These are phyloP conservation scores for Leccinum uliginosum DNA, from an alignment of 768 basidiomycete genomes.

Conservation along the genomic window DNA sequence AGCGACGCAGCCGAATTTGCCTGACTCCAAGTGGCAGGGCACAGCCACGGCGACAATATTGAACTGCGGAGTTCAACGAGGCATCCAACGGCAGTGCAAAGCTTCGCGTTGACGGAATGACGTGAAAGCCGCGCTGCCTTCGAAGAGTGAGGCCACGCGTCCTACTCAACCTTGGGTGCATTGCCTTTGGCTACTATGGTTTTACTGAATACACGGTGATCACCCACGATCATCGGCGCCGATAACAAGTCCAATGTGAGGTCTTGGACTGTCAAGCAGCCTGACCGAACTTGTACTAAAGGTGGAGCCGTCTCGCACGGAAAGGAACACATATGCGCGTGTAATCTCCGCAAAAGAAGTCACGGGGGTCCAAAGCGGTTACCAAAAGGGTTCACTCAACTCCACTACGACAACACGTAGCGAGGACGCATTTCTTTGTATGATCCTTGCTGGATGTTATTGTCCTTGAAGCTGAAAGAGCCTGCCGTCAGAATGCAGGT, in stretches of 20 bases:
- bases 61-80: too few species aligned
- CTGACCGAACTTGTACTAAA: slow-evolving; percentile 1
- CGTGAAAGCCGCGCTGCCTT: too few species aligned
- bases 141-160: too few species aligned
- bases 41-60: too few species aligned
- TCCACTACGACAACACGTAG: slow-evolving; percentile 3
- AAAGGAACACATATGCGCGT: slow-evolving; percentile 1
- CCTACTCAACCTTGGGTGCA: too few species aligned
- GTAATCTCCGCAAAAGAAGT: slow-evolving; percentile 22
- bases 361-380: not conserved
- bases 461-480: not conserved
- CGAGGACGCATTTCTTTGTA: slow-evolving; percentile 1
- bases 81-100: too few species aligned
- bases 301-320: slow-evolving; percentile 6
- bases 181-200: too few species aligned
- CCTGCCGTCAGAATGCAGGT: slow-evolving; percentile 8
- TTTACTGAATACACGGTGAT: too few species aligned
- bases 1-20: not conserved
- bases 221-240: not conserved
- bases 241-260: slow-evolving; percentile 9
- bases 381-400: not conserved
- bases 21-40: too few species aligned
- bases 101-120: too few species aligned
- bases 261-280: not conserved
- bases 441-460: slow-evolving; percentile 14